Base-by-base conservation (phyloP, 2,329 filamentous ascomycete genomes). In the Fusarium sp. region DNA sequence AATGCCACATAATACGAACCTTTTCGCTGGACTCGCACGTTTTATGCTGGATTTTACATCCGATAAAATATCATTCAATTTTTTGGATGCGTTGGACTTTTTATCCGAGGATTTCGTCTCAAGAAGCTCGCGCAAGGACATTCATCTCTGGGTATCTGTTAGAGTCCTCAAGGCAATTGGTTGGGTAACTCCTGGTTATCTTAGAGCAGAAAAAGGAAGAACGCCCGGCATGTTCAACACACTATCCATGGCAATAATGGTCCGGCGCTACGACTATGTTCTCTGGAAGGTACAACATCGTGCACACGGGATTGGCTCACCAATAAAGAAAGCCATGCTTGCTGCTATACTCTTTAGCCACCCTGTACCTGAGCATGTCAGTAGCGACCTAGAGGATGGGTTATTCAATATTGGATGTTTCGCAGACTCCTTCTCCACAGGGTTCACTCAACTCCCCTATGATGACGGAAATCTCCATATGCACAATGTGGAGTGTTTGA, bases 1-100 rank as follows among this genome's bases (percentile, higher is more conserved):
- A 18, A 6, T 1, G 2, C 8, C 1, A 34, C 1, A 0, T 0
- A 5, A 34, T 0, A 21, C 3, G 4, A 21, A 4, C 21, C 21
- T 21, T 21, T 21, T 21, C 21, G 4, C 21, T 21, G 21, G 21
- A 21, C 21, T 21, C 21, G 21, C 21, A 21, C 21, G 21, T 21
- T 21, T 21, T 21, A 4, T 21, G 3, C 21, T 21, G 21, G 4
- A 21, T n/a, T n/a, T n/a, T 3, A 4, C 4, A 21, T 21, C 3
- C 21, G 21, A 21, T 21, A 21, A 21, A 21, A 3, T 4, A 21
- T 3, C 3, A 3, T 21, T 4, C 30, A 4, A 37, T 3, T 4
- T 37, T 1, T 37, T 37, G 9, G 16, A 37, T 2, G 18, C 5
- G 1, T 6, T 37, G 5, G 31, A 37, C 3, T n/a, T 11, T 26